Percentiles rank a stretch among this genome's conserved stretches.
Evolutionary conservation across 129 eudicot species (phyloP).

Genomic region (Helianthus annuus): HanXRQr2.0-SUNRISE NC_035436.2:127772627-127773126

Average conservation of each 20-base stretch:
- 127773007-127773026: constrained; percentile 48
- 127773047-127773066: constrained; percentile 6
- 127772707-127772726: constrained; percentile 83
- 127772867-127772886: background rate
- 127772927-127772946: constrained; percentile 74
- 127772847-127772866: constrained; percentile 11
- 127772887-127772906: constrained; percentile 12
- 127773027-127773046: background rate
- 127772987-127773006: constrained; percentile 98
- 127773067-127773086: background rate
- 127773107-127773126: background rate
- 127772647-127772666: constrained; percentile 3
- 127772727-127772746: constrained; percentile 88
- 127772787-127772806: constrained; percentile 39
- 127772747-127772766: constrained; percentile 96
- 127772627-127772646: background rate
- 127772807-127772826: constrained; percentile 12
- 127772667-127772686: constrained; percentile 23
- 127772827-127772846: background rate
- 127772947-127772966: constrained; percentile 98
- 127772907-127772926: constrained; percentile 12
- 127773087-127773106: background rate
- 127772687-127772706: constrained; percentile 4
- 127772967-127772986: constrained; percentile 95
- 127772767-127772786: constrained; percentile 85